These are phyloP conservation scores for Salvia rosmarinus DNA, from an alignment of 257 asterid species.

Conservation along the genomic window DNA sequence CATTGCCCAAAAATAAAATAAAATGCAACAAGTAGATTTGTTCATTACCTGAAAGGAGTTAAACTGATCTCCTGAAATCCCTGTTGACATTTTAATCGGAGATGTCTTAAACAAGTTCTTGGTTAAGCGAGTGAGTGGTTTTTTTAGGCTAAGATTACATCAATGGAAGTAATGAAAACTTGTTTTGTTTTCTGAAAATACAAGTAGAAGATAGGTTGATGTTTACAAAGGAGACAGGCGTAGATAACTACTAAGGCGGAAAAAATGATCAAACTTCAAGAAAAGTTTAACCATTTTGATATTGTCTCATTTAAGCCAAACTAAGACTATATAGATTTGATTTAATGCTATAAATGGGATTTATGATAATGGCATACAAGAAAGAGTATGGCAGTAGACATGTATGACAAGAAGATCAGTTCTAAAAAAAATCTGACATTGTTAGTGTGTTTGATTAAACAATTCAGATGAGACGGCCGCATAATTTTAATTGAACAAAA, in stretches of 20 bases:
- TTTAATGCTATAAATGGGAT: neutral
- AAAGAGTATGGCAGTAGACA: neutral
- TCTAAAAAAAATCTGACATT: neutral
- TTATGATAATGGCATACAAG: neutral
- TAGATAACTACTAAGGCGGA: conserved; percentile 13
- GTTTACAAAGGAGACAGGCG: conserved; percentile 13
- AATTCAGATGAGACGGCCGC: neutral
- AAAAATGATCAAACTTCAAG: neutral
- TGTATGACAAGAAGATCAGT: conserved; percentile 14
- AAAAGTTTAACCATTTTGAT: neutral
- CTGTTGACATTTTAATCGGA: conserved; percentile 4
- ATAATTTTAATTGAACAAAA: neutral
- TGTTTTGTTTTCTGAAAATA: neutral
- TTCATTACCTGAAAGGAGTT: neutral
- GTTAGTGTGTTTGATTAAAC: neutral
- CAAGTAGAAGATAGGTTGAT: neutral
- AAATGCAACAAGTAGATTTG: neutral
- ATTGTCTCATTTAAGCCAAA: neutral
- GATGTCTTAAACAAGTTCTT: neutral
- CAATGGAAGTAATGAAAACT: neutral
- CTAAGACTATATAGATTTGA: neutral
- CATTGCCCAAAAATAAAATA: neutral
- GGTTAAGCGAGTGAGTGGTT: neutral
- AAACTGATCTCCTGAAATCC: neutral
- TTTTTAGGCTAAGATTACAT: neutral